Conservation (phyloP, 2,329 filamentous ascomycete genomes). For the Didymellaceae sp. region DNA sequence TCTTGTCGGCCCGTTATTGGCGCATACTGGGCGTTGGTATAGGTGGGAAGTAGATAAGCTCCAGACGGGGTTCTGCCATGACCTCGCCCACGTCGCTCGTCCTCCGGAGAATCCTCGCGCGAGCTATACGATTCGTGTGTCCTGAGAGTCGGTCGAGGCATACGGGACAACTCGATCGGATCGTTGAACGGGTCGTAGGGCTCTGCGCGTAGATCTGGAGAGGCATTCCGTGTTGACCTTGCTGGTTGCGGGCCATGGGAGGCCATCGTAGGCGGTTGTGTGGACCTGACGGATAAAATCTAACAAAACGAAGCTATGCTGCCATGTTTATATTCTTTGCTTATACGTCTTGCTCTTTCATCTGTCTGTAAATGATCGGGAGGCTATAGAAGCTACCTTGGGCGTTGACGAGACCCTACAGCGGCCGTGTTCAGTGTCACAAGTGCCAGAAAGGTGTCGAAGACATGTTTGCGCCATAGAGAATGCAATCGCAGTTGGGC, state of each 20-base stretch:
- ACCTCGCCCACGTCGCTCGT: conserved; percentile 18
- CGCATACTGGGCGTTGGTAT: conserved; percentile 26
- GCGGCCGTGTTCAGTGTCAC: neutral
- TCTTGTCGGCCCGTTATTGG: conserved; percentile 23
- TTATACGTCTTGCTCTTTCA: neutral
- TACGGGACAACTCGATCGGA: conserved; percentile 38
- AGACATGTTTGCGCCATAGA: conserved; percentile 7
- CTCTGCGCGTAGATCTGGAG: conserved; percentile 33
- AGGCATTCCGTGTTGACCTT: conserved; percentile 33
- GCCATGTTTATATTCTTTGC: neutral
- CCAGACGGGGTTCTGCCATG: conserved; percentile 25
- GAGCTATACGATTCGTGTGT: conserved; percentile 14
- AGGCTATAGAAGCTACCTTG: neutral
- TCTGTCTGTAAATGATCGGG: neutral
- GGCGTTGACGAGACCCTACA: neutral
- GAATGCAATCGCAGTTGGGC: conserved; percentile 1
- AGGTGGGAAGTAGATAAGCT: conserved; percentile 24
- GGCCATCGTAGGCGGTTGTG: conserved; percentile 28
- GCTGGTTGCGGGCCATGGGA: conserved; percentile 24
- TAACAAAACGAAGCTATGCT: neutral
- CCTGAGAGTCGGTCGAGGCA: conserved; percentile 21
- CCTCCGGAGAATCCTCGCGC: conserved; percentile 20
- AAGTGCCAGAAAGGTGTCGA: neutral
- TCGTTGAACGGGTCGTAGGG: conserved; percentile 36
- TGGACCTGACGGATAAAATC: neutral